These are phyloP conservation scores for Salvia rosmarinus DNA, from an alignment of 257 asterid species.

Conservation along the genomic window DNA sequence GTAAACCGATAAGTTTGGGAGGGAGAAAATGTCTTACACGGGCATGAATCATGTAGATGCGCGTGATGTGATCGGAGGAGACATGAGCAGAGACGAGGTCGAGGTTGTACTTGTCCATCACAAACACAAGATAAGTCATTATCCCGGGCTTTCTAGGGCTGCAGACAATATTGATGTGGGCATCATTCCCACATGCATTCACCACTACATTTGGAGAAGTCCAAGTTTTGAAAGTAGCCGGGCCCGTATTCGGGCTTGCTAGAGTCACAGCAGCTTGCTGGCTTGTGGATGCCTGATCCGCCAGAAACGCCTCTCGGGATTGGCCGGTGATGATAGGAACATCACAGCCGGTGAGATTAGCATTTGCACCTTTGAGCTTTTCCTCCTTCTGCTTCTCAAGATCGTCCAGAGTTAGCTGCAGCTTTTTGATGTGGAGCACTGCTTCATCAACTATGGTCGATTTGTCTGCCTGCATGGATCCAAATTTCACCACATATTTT, in stretches of 20 bases:
- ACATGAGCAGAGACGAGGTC: constrained; percentile 57
- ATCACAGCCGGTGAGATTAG: constrained; percentile 18
- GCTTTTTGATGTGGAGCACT: constrained; percentile 42
- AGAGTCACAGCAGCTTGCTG: no score
- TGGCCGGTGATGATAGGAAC: not conserved
- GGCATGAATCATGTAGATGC: constrained; percentile 56
- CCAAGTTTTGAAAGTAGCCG: constrained; percentile 44
- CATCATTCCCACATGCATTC: constrained; percentile 51
- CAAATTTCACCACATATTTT: not conserved
- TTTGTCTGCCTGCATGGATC: constrained; percentile 62
- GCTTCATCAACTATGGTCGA: constrained; percentile 74
- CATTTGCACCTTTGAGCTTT: constrained; percentile 30
- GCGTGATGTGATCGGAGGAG: constrained; percentile 31
- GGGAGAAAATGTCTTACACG: constrained; percentile 43
- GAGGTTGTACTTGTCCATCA: constrained; percentile 52
- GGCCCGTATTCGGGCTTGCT: constrained; percentile 39
- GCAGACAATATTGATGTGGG: constrained; percentile 55
- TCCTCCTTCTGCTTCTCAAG: constrained; percentile 61
- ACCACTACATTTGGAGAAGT: constrained; percentile 48
- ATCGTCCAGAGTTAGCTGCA: constrained; percentile 38
- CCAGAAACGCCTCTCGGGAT: constrained; percentile 51
- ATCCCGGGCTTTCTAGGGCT: constrained; percentile 44
- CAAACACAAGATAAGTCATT: constrained; percentile 36
- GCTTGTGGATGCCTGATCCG: constrained; percentile 53
- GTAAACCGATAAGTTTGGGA: no score